Evolutionary conservation across 352 stramenopile genomes (phyloP), one percentile per base, ranked within the genome.

Genomic region (Globisporangium ultimum): DNA sequence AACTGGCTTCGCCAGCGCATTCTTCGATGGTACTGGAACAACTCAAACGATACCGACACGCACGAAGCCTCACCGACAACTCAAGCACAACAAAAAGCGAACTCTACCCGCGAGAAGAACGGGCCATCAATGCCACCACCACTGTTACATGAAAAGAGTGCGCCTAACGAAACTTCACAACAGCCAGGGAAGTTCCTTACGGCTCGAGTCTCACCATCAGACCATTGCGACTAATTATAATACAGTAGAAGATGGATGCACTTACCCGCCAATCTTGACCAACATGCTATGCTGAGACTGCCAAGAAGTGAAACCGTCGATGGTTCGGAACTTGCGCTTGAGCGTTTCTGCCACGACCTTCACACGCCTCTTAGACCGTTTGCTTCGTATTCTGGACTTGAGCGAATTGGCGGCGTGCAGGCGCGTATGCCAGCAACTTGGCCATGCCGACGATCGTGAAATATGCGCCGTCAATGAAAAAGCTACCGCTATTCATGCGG

Each of bases 391-490:
- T 32, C 5, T 32, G 24, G 24, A 32, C 24, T 32, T 32, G 24
- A 32, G 24, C 24, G 24, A 32, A 5, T 32, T 32, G 2, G 5
- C 24, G 24, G 24, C 24, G 24, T 32, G 24, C 5, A 43, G 38
- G 38, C 38, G 38, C 38, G 8, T 43, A 43, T 43, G 38, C 38
- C 10, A 43, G 38, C 11, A 43, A 43, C 2, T 43, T 43, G 38
- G 10, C 8, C 11, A 43, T 43, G 11, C 10, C 14, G 38, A 17
- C n/a, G 36, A 62, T 9, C 14, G 36, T 45, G 22, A 62, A 56
- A 38, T 62, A 62, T 52, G 56, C 48, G 56, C 56, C 48, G 40
- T 50, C 56, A 34, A 45, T 62, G 48, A 53, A 40, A 13, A 58
- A 58, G 24, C 18, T 54, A 15, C 58, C 58, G 9, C 53, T 24